Base-by-base conservation (phyloP, 305 asterid genomes). In the Ajuga reptans region DNA sequence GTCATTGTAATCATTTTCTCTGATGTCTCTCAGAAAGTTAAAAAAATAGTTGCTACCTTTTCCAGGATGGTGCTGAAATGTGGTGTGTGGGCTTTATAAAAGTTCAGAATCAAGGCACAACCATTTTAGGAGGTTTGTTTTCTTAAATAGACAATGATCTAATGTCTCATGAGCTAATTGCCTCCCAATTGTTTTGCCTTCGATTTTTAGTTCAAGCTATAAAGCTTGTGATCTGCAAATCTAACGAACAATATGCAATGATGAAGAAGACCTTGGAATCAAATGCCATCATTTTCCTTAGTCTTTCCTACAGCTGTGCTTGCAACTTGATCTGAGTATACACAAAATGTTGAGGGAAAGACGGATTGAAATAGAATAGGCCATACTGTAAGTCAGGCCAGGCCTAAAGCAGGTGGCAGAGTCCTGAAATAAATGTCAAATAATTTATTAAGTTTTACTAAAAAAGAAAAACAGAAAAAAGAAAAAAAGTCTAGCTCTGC, bases 11-110 rank as follows among this genome's bases (percentile, higher is more conserved):
- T 29, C 4, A 56, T 41, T 31, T 62, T 39, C 36, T 61, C 37
- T 31, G 18, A 46, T 15, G 5, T 7, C 66, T 8, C 42, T 55
- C 36, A 49, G 10, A 3, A 49, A 49, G 49, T 8, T 39, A 47
- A 42, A 18, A 33, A 68, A 18, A 21, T 6, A 18, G 4, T 61
- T 68, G 56, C 18, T n/a, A 31, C 57, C 10, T 78, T 79, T 69
- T 57, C n/a, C 83, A 93, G 98, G 95, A 89, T 43, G 88, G 92
- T 57, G 78, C 84, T 79, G 83, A 89, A 51, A 65, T 77, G 85
- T 93, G 98, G 98, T 93, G 98, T 82, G 78, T 88, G 17, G 97
- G 98, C 64, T 88, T 93, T 80, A 51, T 83, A 21, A 90, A 84
- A 77, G 85, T 73, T 63, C 80, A 77, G 74, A 81, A 73, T 62